Conservation (phyloP, 116 monocot genomes). For the Posidonia oceanica region DNA sequence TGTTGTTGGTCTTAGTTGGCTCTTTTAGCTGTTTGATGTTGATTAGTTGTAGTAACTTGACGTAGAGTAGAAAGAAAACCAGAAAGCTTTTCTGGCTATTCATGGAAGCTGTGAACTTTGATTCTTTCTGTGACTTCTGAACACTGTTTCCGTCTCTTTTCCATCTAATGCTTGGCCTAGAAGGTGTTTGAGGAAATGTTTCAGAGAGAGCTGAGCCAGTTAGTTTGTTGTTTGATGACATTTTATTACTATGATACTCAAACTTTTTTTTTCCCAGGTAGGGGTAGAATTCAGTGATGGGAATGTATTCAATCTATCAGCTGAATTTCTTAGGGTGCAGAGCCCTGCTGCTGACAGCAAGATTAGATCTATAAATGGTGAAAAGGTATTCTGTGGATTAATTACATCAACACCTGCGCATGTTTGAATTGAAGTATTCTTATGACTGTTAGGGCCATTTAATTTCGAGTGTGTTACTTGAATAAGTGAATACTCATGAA, state of each 20-base stretch:
- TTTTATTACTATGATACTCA: not conserved
- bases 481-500: not conserved
- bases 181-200: not conserved
- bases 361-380: slow-evolving; percentile 67
- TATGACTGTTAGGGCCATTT: not conserved
- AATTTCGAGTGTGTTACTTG: not conserved
- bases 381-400: slow-evolving; percentile 37
- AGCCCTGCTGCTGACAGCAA: slow-evolving; percentile 96
- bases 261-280: slow-evolving; percentile 28
- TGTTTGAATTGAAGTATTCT: not conserved
- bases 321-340: slow-evolving; percentile 79
- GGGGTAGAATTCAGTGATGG: slow-evolving; percentile 84
- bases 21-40: not conserved
- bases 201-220: not conserved
- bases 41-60: not conserved
- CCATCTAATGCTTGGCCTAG: too few relatives aligned
- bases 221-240: not conserved
- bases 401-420: not conserved
- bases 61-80: too few relatives aligned
- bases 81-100: not conserved
- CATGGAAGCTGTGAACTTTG: not conserved
- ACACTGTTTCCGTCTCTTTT: too few relatives aligned
- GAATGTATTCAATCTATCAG: slow-evolving; percentile 46
- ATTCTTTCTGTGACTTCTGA: too few relatives aligned
- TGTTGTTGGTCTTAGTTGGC: not conserved